Evolutionary conservation across 495 filamentous ascomycete genomes (phyloP), one percentile per base, ranked within the genome.

Genomic region (Xylaria intraflava): DNA sequence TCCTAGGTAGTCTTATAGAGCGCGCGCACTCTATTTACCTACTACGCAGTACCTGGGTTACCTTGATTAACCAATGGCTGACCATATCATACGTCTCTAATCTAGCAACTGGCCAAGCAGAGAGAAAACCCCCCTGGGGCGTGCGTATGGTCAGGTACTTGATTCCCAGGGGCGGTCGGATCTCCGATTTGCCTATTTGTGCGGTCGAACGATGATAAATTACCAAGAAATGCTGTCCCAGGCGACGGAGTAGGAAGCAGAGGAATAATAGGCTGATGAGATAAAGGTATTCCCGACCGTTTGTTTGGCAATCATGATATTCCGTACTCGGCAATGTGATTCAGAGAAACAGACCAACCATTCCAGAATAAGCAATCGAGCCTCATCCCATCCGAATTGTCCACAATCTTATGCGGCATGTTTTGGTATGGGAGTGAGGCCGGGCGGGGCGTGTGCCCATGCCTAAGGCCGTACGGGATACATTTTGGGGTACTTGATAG

Each of bases 1-100:
- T 36, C 20, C 31, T 46, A 41, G 40, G 40, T 53, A 20, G 41
- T 22, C 20, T 17, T 14, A 38, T 53, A 53, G 50, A 46, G 19
- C 50, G 50, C 50, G 50, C 40, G 40, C 50, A 22, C 50, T 45
- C 22, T 5, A 16, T 11, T 46, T 29, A 42, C 31, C 19, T 51
- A 26, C 38, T 23, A 12, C n/a, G n/a, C n/a, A n/a, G n/a, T 31
- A 50, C 30, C 12, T 51, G 43, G 24, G 36, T 51, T 38, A 51
- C 26, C 36, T 24, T 14, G 5, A n/a, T 30, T 23, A 14, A 33
- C 38, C 40, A 43, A 43, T 43, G 20, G 22, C 22, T 12, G 22
- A 19, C 9, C 38, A 24, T 43, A 26, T 12, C 40, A 24, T 42
- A n/a, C 17, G 49, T 43, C 35, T 26, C 49, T 31, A 17, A 11